Base-by-base conservation (phyloP, 1,284 basidiomycete species). In the Hortiboletus rubellus region DNA sequence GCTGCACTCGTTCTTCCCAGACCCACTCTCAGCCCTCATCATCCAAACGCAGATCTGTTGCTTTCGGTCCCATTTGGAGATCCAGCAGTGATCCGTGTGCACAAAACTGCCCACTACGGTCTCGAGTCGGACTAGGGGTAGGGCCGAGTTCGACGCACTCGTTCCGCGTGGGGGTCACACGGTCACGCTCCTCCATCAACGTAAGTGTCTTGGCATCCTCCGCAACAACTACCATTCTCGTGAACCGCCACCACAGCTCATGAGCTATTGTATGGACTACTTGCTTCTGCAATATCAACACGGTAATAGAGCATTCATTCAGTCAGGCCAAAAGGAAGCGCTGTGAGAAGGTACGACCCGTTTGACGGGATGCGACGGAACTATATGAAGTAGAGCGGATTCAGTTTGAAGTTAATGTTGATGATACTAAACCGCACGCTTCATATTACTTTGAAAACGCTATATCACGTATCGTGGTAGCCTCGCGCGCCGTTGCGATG, bases 301-400 rank as follows among this genome's bases (percentile, higher is more conserved):
- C n/a, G 10, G 30, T 47, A 14, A 50, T 64, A 18, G 60, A 62
- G 17, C 59, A 61, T 34, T 61, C 62, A 22, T 22, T 22, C 22
- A 1, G 54, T 64, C 3, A 33, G 36, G 30, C 52, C 62, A 10
- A 49, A 31, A 36, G 59, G 59, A 30, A 53, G 42, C 5, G 43
- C 50, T 3, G 62, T 50, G 27, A 64, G 59, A 31, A 59, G 62
- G 33, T 58, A 64, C 11, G 60, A 62, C 10, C n/a, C 46, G 14
- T 61, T 8, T 64, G 59, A 50, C 55, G 44, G 37, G 59, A 62
- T 38, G 61, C 58, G 59, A 61, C 59, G 11, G 64, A 58, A 54
- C 10, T 61, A 46, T 58, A 64, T 17, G 59, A 63, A 24, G 62
- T 58, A 10, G 60, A 64, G 50, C 47, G 50, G 50, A 58, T 58